Conservation (phyloP, 257 asterid genomes). For the Osmanthus fragrans region DNA sequence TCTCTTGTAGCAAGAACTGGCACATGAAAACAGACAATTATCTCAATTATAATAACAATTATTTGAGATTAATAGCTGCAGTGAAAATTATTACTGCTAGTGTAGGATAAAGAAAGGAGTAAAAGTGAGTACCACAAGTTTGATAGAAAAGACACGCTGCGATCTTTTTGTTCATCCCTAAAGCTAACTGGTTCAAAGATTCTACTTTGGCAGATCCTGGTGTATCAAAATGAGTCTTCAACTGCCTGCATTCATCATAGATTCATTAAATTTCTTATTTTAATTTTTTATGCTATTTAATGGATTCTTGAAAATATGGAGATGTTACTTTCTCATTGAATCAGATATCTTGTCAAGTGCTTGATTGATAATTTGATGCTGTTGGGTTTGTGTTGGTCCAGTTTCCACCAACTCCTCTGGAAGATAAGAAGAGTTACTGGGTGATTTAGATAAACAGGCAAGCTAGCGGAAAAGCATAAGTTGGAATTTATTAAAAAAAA, state of each 20-base stretch:
- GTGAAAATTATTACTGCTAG: background rate
- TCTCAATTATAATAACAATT: slow-evolving; percentile 4
- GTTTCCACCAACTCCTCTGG: slow-evolving; percentile 84
- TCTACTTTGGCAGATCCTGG: slow-evolving; percentile 64
- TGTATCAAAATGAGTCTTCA: slow-evolving; percentile 85
- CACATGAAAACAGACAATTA: background rate
- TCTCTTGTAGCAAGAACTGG: slow-evolving; percentile 86
- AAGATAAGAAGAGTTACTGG: slow-evolving; percentile 13
- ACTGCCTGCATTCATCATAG: slow-evolving; percentile 57
- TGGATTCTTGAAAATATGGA: background rate
- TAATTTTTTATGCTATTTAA: background rate
- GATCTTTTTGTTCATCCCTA: slow-evolving; percentile 68
- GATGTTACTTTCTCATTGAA: slow-evolving; percentile 62
- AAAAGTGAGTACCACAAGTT: slow-evolving; percentile 58
- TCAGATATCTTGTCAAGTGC: slow-evolving; percentile 71
- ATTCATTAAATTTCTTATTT: background rate
- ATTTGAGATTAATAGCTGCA: background rate
- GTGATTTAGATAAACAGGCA: background rate
- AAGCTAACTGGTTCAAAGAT: slow-evolving; percentile 66
- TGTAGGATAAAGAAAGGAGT: background rate
- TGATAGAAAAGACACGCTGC: slow-evolving; percentile 89
- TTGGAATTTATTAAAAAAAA: slow-evolving; percentile 1
- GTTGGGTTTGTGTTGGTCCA: slow-evolving; percentile 87
- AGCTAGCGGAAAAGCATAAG: slow-evolving; percentile 4
- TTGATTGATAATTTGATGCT: slow-evolving; percentile 36